Evolutionary conservation across 805 yeast genomes (phyloP), one percentile per base, ranked within the genome.

Genomic region (Starmerella floricola): DNA sequence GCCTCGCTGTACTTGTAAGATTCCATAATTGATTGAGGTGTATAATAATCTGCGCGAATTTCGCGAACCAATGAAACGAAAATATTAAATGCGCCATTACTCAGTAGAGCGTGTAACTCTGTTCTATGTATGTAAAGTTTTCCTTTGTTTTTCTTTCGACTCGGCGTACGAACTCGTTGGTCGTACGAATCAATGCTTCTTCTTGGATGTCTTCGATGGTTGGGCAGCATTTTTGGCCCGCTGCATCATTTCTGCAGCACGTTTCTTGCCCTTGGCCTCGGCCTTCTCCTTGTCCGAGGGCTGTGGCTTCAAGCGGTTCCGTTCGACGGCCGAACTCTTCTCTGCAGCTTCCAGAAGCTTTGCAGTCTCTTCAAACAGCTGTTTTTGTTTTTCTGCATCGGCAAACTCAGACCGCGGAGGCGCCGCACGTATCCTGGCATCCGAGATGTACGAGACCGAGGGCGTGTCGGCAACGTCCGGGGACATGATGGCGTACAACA

Each of bases 1-100:
- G 95, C 95, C 21, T 86, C 96, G 3, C 70, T 91, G 67, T 91
- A 91, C 62, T 59, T 76, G 47, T 65, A 62, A 30, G 18, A 19
- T 30, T 11, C 6, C 8, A 17, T 16, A 20, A 6, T n/a, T 23
- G 6, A 33, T 33, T 6, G 19, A 33, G 4, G 24, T 19, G n/a
- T 17, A n/a, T 10, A 23, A 19, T 18, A 19, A 16, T 16, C 17
- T n/a, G 16, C 21, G 4, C 20, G 8, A 26, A 3, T 32, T 24
- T 8, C 27, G 27, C 6, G 11, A 24, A 11, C 26, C 11, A 11
- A n/a, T n/a, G n/a, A n/a, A n/a, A n/a, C n/a, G n/a, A n/a, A n/a
- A n/a, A n/a, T n/a, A n/a, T n/a, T n/a, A n/a, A n/a, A n/a, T n/a
- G n/a, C n/a, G n/a, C n/a, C n/a, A n/a, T n/a, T n/a, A n/a, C n/a